These are phyloP conservation scores for Oryza meyeriana DNA, from an alignment of 176 grass and related monocot species.

Conservation along the genomic window DNA sequence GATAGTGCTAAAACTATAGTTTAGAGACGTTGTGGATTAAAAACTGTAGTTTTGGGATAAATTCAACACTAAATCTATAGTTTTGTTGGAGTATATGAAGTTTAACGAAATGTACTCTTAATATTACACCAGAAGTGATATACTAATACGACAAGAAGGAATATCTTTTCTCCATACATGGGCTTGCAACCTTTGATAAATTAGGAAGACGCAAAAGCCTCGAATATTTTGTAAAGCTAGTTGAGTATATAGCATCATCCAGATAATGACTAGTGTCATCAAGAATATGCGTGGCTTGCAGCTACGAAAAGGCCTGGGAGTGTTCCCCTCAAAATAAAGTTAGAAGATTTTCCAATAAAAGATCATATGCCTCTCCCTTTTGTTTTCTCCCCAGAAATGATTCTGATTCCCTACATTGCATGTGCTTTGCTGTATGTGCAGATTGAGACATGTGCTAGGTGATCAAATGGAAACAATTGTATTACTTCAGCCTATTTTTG, in stretches of 20 bases:
- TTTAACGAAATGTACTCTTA: neutral
- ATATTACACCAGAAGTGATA: neutral
- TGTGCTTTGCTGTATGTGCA: neutral
- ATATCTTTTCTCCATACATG: neutral
- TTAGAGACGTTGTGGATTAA: no score
- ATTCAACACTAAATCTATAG: no score
- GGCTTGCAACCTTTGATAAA: neutral
- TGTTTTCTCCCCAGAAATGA: neutral
- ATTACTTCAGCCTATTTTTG: neutral
- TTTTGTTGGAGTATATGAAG: no score
- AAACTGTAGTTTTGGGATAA: no score
- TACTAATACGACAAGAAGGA: neutral
- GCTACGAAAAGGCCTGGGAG: neutral
- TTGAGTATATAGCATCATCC: neutral
- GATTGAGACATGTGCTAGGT: neutral
- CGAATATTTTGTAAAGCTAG: neutral
- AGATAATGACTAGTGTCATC: neutral
- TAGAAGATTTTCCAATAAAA: neutral
- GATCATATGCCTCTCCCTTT: neutral
- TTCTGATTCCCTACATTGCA: neutral
- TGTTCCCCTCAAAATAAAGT: neutral
- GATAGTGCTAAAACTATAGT: no score
- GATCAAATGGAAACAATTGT: neutral
- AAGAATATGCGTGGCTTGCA: constrained; percentile 10
- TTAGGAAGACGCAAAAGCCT: neutral